Evolutionary conservation across 2,329 filamentous ascomycete species (phyloP).

Genomic region (Aureobasidium pullulans): DNA sequence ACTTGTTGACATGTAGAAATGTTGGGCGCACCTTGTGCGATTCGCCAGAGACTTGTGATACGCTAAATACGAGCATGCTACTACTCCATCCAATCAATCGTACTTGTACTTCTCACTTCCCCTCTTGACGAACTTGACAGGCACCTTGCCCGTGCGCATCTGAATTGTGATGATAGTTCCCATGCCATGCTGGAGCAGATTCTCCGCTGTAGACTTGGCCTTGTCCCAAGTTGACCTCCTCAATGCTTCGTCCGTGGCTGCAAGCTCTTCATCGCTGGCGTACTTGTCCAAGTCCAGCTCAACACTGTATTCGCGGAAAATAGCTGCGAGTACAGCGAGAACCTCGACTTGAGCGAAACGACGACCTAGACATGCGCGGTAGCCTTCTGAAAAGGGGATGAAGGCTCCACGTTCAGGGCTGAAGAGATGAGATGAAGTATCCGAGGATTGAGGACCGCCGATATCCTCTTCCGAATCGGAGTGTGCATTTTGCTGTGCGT

Average conservation of each 20-base stretch:
- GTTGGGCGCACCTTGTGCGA: no score
- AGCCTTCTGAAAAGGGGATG: conserved; percentile 49
- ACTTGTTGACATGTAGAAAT: not conserved
- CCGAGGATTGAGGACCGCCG: conserved; percentile 49
- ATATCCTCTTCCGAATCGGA: conserved; percentile 45
- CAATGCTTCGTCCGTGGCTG: conserved; percentile 45
- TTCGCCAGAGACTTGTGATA: no score
- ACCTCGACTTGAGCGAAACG: conserved; percentile 52
- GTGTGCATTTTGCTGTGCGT: conserved; percentile 25
- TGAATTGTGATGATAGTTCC: conserved; percentile 64
- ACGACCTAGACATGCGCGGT: conserved; percentile 48
- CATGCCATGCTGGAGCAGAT: conserved; percentile 47
- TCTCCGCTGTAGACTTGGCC: conserved; percentile 50
- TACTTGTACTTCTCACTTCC: conserved; percentile 59
- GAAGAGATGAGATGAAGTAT: conserved; percentile 57
- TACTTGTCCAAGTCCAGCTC: conserved; percentile 57
- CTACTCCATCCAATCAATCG: not conserved
- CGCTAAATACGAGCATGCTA: no score
- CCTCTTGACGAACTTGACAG: conserved; percentile 60
- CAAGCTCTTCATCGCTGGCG: conserved; percentile 43
- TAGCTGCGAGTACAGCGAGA: conserved; percentile 44
- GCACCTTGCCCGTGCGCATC: conserved; percentile 56
- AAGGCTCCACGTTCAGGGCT: conserved; percentile 47
- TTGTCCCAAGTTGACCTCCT: conserved; percentile 51
- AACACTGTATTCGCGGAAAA: conserved; percentile 54